Conservation (phyloP, 1,139 yeast species). For the Nakaseomyces nivariensis region DNA sequence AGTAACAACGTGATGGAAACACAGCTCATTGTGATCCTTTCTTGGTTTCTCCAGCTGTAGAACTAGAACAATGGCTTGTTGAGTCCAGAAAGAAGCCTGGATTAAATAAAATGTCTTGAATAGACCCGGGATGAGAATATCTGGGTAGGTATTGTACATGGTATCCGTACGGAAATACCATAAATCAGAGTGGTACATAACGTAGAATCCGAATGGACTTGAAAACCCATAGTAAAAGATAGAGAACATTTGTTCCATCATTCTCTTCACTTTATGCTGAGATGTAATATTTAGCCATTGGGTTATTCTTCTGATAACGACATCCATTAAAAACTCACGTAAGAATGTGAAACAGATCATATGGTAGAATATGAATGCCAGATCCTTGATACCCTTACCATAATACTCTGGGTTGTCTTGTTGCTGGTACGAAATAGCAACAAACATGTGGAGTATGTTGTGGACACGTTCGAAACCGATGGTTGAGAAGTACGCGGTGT, state of each 20-base stretch:
- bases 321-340: constrained; percentile 82
- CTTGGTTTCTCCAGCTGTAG: constrained; percentile 86
- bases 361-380: constrained; percentile 64
- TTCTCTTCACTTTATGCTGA: constrained; percentile 56
- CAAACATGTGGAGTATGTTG: constrained; percentile 53
- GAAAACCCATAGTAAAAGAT: constrained; percentile 65
- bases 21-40: constrained; percentile 79
- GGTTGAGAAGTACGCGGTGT: constrained; percentile 30
- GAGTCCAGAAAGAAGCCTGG: constrained; percentile 95
- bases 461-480: constrained; percentile 38
- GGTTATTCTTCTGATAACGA: constrained; percentile 63
- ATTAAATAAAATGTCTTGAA: constrained; percentile 75
- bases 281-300: constrained; percentile 40
- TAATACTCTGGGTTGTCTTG: constrained; percentile 34
- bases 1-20: constrained; percentile 84
- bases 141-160: constrained; percentile 75
- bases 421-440: constrained; percentile 57
- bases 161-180: constrained; percentile 81
- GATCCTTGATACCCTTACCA: constrained; percentile 77
- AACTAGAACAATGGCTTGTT: constrained; percentile 70
- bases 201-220: constrained; percentile 78
- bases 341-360: constrained; percentile 78
- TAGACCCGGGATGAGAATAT: constrained; percentile 53
- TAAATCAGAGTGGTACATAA: constrained; percentile 68
- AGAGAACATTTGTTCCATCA: constrained; percentile 84